Percentiles rank a stretch among this genome's conserved stretches.
Evolutionary conservation across 1,139 yeast species (phyloP).

Genomic region (Yamadazyma dendronema): DNA sequence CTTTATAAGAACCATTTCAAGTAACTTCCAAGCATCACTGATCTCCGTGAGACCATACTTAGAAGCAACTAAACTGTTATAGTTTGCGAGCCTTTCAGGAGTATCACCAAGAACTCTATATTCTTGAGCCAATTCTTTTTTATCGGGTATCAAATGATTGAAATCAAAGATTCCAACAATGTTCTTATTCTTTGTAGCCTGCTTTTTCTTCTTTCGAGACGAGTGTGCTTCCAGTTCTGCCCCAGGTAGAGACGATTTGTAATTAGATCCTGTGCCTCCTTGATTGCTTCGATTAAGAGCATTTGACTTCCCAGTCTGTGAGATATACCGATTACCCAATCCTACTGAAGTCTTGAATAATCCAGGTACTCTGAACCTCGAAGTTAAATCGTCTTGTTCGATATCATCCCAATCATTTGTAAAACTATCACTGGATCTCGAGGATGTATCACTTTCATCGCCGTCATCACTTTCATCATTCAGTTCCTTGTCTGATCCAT

Average conservation of each 20-base stretch:
- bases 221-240: slow-evolving; percentile 14
- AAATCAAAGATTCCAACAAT: slow-evolving; percentile 66
- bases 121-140: slow-evolving; percentile 72
- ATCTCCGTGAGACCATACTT: slow-evolving; percentile 61
- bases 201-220: slow-evolving; percentile 15
- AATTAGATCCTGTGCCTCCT: slow-evolving; percentile 18
- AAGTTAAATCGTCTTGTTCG: slow-evolving; percentile 43
- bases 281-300: slow-evolving; percentile 4
- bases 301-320: slow-evolving; percentile 6
- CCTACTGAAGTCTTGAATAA: slow-evolving; percentile 42
- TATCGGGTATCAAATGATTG: slow-evolving; percentile 70
- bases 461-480: slow-evolving; percentile 12
- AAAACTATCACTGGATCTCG: slow-evolving; percentile 47
- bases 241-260: slow-evolving; percentile 16
- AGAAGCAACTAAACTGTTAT: slow-evolving; percentile 73
- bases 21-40: slow-evolving; percentile 77
- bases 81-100: slow-evolving; percentile 62
- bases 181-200: slow-evolving; percentile 38
- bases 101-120: slow-evolving; percentile 68
- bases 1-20: slow-evolving; percentile 45
- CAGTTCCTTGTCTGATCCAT: slow-evolving; percentile 6
- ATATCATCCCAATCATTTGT: slow-evolving; percentile 52
- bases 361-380: slow-evolving; percentile 46
- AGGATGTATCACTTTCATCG: slow-evolving; percentile 17
- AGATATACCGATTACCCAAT: slow-evolving; percentile 30